Conservation (phyloP, 176 grass and related monocot species). For the Sorghum bicolor region DNA sequence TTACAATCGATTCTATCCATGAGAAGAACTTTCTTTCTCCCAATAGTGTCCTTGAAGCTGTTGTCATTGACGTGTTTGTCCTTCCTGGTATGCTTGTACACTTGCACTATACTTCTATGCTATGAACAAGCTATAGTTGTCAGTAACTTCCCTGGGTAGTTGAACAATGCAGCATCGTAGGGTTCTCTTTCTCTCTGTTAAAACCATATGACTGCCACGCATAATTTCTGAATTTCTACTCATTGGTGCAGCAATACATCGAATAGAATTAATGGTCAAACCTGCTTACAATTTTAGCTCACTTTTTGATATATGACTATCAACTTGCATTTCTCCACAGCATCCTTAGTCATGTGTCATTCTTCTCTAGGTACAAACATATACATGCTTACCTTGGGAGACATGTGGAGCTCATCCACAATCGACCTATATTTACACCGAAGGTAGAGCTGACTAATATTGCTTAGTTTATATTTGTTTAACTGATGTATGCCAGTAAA, state of each 20-base stretch:
- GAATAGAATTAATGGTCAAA: neutral
- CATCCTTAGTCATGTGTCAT: neutral
- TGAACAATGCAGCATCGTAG: neutral
- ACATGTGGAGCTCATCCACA: constrained; percentile 82
- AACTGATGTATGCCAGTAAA: neutral
- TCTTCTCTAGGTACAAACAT: constrained; percentile 88
- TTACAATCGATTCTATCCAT: constrained; percentile 75
- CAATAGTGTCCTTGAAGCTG: constrained; percentile 71
- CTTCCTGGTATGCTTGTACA: constrained; percentile 61
- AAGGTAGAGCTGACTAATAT: constrained; percentile 50
- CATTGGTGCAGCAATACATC: neutral
- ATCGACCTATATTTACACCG: constrained; percentile 91
- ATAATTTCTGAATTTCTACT: neutral
- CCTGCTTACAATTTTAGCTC: neutral
- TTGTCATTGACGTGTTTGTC: constrained; percentile 65
- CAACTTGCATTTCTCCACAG: neutral
- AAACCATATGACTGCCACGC: neutral
- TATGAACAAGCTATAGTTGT: neutral
- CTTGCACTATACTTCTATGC: neutral
- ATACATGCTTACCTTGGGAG: constrained; percentile 89
- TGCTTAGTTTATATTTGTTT: constrained; percentile 20
- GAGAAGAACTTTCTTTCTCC: constrained; percentile 90
- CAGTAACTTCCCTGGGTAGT: neutral
- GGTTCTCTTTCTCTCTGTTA: neutral
- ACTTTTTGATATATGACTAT: neutral